Evolutionary conservation across 768 basidiomycete species (phyloP), one percentile per base, ranked within the genome.

Genomic region (Tephrocybe sp.): DNA sequence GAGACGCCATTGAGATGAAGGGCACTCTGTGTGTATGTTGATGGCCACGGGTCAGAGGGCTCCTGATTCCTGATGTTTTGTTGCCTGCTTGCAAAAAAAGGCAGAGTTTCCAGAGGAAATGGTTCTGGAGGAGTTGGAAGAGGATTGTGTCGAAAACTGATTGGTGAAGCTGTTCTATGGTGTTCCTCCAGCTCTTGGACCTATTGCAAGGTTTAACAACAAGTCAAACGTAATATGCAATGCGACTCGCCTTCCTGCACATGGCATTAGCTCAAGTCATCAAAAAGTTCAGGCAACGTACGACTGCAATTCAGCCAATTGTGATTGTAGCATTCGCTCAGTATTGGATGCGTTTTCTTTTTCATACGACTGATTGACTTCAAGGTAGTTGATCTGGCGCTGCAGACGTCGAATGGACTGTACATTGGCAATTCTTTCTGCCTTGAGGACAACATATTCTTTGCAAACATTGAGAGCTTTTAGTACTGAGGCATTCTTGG

Each of bases 101-200:
- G 73, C 16, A 78, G 65, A 33, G 69, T 66, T 21, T 77, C 74
- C 9, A 74, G 63, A 8, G 76, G 69, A 6, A 81, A 61, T 2
- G 78, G 80, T 47, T 76, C 72, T 11, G 81, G 81, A n/a, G 81
- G 81, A 34, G 67, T 62, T 19, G 81, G 81, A 16, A 83, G 71
- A 3, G 82, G 82, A 56, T 82, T 82, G 30, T 62, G 60, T 42
- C 59, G 58, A 50, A 69, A 64, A 42, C 57, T 66, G 55, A 57
- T 65, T 36, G 58, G 62, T 4, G 59, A 56, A 31, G 65, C 56
- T 38, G 63, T 61, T 10, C 63, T 52, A 13, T 66, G 67, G 48
- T 74, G 67, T 18, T 65, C 61, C 50, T 70, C 64, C 6, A 76
- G 58, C 52, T 74, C 63, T 24, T 64, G 42, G 25, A 66, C 41